A percentile compares a stretch with the other conserved stretches of the same genome.
Evolutionary conservation across 1,284 basidiomycete species (phyloP).

Genomic region (Pseudozyma tsukubaensis): DNA sequence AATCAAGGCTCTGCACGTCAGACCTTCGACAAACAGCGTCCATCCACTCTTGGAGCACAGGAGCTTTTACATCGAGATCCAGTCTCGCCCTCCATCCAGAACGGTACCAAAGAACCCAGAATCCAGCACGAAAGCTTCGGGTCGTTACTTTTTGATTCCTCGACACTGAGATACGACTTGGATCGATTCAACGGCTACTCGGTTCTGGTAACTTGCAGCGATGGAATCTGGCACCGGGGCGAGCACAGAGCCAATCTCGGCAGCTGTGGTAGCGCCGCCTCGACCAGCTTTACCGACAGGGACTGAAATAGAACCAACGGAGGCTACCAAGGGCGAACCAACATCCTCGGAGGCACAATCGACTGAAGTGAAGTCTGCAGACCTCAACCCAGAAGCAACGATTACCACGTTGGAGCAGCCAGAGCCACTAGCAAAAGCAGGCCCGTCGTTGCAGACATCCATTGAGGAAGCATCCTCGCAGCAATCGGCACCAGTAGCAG

Average conservation of each 20-base stretch:
- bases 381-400: not conserved
- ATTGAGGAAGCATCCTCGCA: not conserved
- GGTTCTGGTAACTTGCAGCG: not conserved
- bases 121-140: too few species aligned
- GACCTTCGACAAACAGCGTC: not conserved
- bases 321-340: not conserved
- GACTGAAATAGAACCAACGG: not conserved
- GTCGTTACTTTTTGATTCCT: not conserved
- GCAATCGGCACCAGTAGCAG: not conserved
- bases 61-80: too few species aligned
- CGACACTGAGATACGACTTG: not conserved
- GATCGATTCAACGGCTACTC: not conserved
- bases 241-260: not conserved
- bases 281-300: not conserved
- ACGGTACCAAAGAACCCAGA: too few species aligned
- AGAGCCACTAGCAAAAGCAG: too few species aligned
- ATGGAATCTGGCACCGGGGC: not conserved
- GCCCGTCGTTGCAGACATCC: too few species aligned
- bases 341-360: not conserved
- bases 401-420: not conserved
- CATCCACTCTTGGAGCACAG: not conserved
- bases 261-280: constrained; percentile 3
- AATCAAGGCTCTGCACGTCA: too few species aligned
- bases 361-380: not conserved
- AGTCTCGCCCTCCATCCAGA: too few species aligned